These are phyloP conservation scores for Phytophthora constricta DNA, from an alignment of 352 stramenopile species.

Conservation along the genomic window DNA sequence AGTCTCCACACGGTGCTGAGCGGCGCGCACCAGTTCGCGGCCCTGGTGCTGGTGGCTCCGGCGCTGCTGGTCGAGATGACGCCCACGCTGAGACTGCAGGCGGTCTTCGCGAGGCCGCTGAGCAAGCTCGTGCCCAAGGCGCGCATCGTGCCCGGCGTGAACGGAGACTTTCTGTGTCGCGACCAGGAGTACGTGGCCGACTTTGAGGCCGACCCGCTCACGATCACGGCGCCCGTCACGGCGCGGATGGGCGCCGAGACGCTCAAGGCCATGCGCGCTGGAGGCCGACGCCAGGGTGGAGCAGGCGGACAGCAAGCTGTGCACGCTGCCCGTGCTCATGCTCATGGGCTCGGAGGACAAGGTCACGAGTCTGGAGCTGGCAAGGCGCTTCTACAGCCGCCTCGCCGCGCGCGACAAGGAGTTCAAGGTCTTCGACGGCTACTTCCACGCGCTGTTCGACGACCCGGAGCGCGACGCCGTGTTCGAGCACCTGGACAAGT, in stretches of 20 bases:
- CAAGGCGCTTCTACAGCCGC: conserved; percentile 50
- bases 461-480: conserved; percentile 66
- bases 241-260: conserved; percentile 38
- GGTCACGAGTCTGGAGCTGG: conserved; percentile 54
- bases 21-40: conserved; percentile 30
- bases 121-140: conserved; percentile 26
- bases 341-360: conserved; percentile 60
- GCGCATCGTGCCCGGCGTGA: conserved; percentile 40
- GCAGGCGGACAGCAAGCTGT: conserved; percentile 36
- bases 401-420: conserved; percentile 59
- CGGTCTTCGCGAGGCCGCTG: conserved; percentile 28
- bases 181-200: conserved; percentile 36
- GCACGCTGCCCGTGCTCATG: conserved; percentile 37
- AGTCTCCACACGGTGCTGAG: conserved; percentile 39
- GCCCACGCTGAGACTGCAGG: conserved; percentile 22
- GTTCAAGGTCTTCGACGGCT: conserved; percentile 57
- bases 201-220: conserved; percentile 41
- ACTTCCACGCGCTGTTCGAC: conserved; percentile 68
- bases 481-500: conserved; percentile 45
- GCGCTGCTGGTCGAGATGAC: conserved; percentile 35
- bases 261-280: conserved; percentile 35
- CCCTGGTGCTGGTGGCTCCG: conserved; percentile 33
- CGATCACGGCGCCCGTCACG: conserved; percentile 26
- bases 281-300: conserved; percentile 31
- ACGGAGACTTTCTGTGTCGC: conserved; percentile 32